Evolutionary conservation across 1,139 yeast species (phyloP).

Genomic region (Meyerozyma athensensis): DNA sequence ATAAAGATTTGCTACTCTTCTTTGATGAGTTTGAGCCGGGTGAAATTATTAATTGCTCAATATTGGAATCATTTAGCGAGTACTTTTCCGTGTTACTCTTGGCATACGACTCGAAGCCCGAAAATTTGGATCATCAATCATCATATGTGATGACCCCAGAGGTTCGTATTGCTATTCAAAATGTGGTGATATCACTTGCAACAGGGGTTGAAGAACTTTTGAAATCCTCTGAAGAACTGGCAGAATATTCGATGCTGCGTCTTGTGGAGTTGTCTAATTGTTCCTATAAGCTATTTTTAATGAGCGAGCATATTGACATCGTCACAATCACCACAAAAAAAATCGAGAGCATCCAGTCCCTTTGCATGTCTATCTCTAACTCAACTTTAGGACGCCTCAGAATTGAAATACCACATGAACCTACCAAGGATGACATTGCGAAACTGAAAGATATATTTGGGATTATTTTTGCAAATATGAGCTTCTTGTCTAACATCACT

Average conservation of each 20-base stretch:
- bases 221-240: neutral
- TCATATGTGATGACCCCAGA: neutral
- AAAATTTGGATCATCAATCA: neutral
- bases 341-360: neutral
- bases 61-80: slow-evolving; percentile 13
- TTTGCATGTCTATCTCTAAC: neutral
- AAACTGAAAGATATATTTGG: neutral
- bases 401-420: no score
- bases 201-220: neutral
- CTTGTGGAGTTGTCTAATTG: neutral
- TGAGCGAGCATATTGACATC: neutral
- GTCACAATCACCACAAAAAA: neutral
- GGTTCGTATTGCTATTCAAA: neutral
- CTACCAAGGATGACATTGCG: no score
- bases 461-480: neutral
- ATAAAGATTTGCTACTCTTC: slow-evolving; percentile 20
- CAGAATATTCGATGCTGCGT: neutral
- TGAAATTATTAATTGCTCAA: slow-evolving; percentile 9
- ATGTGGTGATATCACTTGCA: neutral
- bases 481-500: slow-evolving; percentile 2
- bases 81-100: slow-evolving; percentile 15
- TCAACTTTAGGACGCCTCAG: no score
- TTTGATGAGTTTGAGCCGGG: slow-evolving; percentile 18
- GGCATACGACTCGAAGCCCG: slow-evolving; percentile 6
- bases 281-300: neutral